Evolutionary conservation across 1,284 basidiomycete genomes (phyloP).

Genomic region (Pseudozyma sp.): DNA sequence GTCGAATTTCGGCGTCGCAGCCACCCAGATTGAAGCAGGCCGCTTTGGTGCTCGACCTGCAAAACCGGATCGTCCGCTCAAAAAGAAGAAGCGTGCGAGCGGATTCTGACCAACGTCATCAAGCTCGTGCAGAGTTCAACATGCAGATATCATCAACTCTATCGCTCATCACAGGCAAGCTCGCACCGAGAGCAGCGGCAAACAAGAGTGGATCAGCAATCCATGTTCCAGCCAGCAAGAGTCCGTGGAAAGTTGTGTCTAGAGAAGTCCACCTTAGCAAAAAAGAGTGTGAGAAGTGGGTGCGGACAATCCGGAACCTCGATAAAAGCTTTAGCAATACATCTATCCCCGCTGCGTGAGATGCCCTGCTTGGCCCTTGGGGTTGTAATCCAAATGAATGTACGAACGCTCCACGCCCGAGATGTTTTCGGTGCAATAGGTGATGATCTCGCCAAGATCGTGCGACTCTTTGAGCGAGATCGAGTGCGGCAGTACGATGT

Average conservation of each 20-base stretch:
- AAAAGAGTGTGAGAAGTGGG: neutral
- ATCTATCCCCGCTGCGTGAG: constrained; percentile 54
- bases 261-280: too few relatives aligned
- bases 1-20: constrained; percentile 6
- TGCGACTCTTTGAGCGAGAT: constrained; percentile 66
- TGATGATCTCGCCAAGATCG: constrained; percentile 66
- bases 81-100: constrained; percentile 44
- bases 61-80: constrained; percentile 13
- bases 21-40: constrained; percentile 43
- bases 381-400: constrained; percentile 65
- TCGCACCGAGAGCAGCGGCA: too few relatives aligned
- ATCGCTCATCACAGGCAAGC: too few relatives aligned
- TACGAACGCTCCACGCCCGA: constrained; percentile 58
- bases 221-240: too few relatives aligned
- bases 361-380: constrained; percentile 60
- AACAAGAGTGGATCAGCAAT: too few relatives aligned
- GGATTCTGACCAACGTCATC: constrained; percentile 20
- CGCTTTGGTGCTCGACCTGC: constrained; percentile 32
- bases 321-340: too few relatives aligned
- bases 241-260: too few relatives aligned
- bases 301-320: neutral
- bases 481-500: constrained; percentile 61
- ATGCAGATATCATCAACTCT: too few relatives aligned
- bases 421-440: constrained; percentile 63
- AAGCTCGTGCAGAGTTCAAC: too few relatives aligned